These are phyloP conservation scores for Arctostaphylos glauca DNA, from an alignment of 148 eudicot genomes.

Conservation along the genomic window DNA sequence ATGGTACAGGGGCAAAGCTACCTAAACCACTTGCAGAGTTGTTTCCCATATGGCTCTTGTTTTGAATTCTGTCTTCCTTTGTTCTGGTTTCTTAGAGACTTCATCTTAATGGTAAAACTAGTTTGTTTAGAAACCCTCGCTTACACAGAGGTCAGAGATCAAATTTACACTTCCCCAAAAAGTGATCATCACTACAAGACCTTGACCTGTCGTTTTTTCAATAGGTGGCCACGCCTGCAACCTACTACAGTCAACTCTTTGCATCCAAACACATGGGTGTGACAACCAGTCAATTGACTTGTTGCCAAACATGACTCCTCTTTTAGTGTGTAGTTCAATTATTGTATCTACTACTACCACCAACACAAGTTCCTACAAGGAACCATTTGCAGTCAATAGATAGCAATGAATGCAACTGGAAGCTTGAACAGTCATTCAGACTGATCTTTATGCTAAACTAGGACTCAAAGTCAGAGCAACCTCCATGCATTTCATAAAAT, in stretches of 20 bases:
- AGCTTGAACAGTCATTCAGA: neutral
- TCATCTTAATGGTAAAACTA: neutral
- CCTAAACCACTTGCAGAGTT: neutral
- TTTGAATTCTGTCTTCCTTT: neutral
- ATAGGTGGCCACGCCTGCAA: neutral
- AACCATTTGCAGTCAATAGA: neutral
- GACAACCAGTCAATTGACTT: slow-evolving; percentile 1
- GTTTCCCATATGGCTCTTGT: neutral
- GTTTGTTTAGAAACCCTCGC: neutral
- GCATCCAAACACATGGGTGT: neutral
- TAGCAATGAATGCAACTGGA: neutral
- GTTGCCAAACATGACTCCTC: neutral
- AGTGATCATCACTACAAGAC: neutral
- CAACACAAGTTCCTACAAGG: neutral
- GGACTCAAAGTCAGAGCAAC: neutral
- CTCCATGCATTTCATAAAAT: no score
- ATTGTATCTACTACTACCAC: neutral
- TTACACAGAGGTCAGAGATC: neutral
- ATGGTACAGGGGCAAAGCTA: neutral
- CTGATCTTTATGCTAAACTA: neutral
- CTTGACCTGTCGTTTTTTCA: neutral
- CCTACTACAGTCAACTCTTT: neutral
- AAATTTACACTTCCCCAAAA: neutral
- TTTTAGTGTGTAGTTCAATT: neutral
- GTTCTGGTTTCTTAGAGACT: neutral